Evolutionary conservation across 2,329 filamentous ascomycete species (phyloP).

Genomic region (Sclerotinia trifoliorum): DNA sequence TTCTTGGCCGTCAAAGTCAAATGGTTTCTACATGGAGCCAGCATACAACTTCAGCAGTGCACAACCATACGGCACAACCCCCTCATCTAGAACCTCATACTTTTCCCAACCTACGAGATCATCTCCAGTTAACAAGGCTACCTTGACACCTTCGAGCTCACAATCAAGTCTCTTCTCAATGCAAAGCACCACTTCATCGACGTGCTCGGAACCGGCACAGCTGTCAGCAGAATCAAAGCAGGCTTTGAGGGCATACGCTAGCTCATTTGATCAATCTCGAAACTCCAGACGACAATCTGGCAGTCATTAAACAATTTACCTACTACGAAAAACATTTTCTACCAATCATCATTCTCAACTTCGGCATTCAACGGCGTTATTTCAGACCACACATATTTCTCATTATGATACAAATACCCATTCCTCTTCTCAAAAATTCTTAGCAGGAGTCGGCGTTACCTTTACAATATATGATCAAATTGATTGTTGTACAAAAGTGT

Average conservation of each 20-base stretch:
- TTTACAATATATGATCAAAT: slow-evolving; percentile 29
- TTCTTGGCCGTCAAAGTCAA: slow-evolving; percentile 52
- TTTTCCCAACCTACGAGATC: slow-evolving; percentile 51
- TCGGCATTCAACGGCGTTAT: slow-evolving; percentile 35
- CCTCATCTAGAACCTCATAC: slow-evolving; percentile 40
- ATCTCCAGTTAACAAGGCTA: slow-evolving; percentile 44
- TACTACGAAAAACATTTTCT: slow-evolving; percentile 4
- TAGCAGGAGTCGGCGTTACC: slow-evolving; percentile 34
- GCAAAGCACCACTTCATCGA: slow-evolving; percentile 58
- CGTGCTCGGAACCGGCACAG: slow-evolving; percentile 51
- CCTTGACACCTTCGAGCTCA: slow-evolving; percentile 70
- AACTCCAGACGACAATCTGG: slow-evolving; percentile 38
- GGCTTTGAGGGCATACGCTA: slow-evolving; percentile 82
- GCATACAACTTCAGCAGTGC: slow-evolving; percentile 72
- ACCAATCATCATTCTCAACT: slow-evolving; percentile 23
- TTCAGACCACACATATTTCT: slow-evolving; percentile 23
- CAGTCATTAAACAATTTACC: slow-evolving; percentile 30
- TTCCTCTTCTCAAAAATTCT: slow-evolving; percentile 33
- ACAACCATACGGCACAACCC: slow-evolving; percentile 55
- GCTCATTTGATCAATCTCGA: slow-evolving; percentile 73
- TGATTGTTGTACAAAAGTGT: slow-evolving; percentile 38
- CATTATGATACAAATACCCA: slow-evolving; percentile 36
- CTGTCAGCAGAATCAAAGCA: slow-evolving; percentile 75
- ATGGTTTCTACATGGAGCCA: slow-evolving; percentile 66
- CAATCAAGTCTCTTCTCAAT: slow-evolving; percentile 82